These are phyloP conservation scores for Mesembryanthemum crystallinum DNA, from an alignment of 148 eudicot species.

Conservation along the genomic window DNA sequence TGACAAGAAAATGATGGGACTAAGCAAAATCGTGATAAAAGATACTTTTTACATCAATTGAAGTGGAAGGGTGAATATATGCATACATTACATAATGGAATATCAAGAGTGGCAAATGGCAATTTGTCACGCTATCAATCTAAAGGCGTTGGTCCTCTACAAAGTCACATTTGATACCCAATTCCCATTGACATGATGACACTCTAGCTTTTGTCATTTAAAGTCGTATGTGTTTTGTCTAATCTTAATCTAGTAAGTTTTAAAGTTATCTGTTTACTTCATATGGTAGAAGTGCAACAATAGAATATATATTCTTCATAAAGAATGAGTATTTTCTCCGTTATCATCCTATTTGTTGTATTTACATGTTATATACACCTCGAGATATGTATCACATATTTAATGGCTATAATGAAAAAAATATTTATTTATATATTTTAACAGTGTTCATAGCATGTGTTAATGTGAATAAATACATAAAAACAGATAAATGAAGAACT, in stretches of 20 bases:
- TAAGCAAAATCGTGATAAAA: neutral
- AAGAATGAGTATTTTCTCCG: neutral
- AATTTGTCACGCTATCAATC: slow-evolving; percentile 27
- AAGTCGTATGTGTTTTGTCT: neutral
- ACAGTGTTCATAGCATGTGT: no score
- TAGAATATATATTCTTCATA: neutral
- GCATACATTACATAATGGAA: slow-evolving; percentile 16
- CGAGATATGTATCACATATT: neutral
- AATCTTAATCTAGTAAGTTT: neutral
- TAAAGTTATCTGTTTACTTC: neutral
- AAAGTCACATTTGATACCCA: slow-evolving; percentile 16
- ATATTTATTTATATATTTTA: no score
- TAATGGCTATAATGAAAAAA: no score
- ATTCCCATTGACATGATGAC: slow-evolving; percentile 10
- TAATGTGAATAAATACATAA: no score
- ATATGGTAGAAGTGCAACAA: neutral
- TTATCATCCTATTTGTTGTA: neutral
- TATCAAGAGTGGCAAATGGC: slow-evolving; percentile 22
- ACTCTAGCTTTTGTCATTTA: slow-evolving; percentile 18
- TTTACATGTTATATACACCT: neutral
- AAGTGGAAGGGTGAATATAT: slow-evolving; percentile 37
- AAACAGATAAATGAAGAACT: no score
- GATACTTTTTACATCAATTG: slow-evolving; percentile 1
- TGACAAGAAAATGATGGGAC: slow-evolving; percentile 3
- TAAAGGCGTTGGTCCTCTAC: slow-evolving; percentile 26